Percentiles rank a stretch among this genome's conserved stretches.
phyloP scores from a whole-genome alignment of 2,329 filamentous ascomycete genomes.

The Diaporthe aspalathi region DNA sequence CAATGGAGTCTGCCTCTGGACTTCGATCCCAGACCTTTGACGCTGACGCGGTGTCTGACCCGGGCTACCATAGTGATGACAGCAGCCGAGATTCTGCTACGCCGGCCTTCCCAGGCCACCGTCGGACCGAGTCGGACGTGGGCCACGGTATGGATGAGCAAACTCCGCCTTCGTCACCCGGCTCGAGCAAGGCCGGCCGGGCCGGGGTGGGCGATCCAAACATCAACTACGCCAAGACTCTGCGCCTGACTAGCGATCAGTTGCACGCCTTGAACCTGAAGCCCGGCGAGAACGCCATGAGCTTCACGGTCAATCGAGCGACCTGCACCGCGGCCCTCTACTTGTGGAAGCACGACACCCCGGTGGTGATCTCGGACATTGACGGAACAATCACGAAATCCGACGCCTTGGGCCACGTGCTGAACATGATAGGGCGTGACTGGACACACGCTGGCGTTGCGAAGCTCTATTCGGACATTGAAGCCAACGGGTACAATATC shows the following conservation, averaged over 20 bases:
- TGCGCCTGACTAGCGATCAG: slow-evolving; percentile 94
- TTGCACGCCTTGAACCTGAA: slow-evolving; percentile 86
- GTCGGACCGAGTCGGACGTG: slow-evolving; percentile 75
- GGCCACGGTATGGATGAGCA: slow-evolving; percentile 62
- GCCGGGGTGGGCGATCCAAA: slow-evolving; percentile 71
- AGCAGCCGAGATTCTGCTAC: slow-evolving; percentile 64
- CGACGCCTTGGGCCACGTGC: slow-evolving; percentile 90
- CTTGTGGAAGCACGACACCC: slow-evolving; percentile 89
- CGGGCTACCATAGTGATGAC: slow-evolving; percentile 94
- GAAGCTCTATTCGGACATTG: slow-evolving; percentile 96
- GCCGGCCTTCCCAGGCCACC: slow-evolving; percentile 62
- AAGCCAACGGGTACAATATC: slow-evolving; percentile 96
- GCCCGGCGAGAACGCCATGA: slow-evolving; percentile 90
- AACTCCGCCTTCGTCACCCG: slow-evolving; percentile 78
- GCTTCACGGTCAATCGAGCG: slow-evolving; percentile 94
- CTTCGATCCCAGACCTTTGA: slow-evolving; percentile 64
- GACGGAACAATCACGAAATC: slow-evolving; percentile 99
- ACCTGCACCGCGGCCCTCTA: slow-evolving; percentile 95
- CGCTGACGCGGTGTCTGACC: slow-evolving; percentile 89
- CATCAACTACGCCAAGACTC: slow-evolving; percentile 94
- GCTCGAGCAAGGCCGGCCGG: slow-evolving; percentile 57
- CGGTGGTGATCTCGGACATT: slow-evolving; percentile 98
- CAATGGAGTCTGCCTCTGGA: slow-evolving; percentile 63
- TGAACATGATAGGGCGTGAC: slow-evolving; percentile 96
- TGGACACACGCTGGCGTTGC: slow-evolving; percentile 98